A percentile compares a stretch with the other conserved stretches of the same genome.
Evolutionary conservation across 192 early-diverging fungal species (phyloP).

Genomic region (Thamnidium elegans): DNA sequence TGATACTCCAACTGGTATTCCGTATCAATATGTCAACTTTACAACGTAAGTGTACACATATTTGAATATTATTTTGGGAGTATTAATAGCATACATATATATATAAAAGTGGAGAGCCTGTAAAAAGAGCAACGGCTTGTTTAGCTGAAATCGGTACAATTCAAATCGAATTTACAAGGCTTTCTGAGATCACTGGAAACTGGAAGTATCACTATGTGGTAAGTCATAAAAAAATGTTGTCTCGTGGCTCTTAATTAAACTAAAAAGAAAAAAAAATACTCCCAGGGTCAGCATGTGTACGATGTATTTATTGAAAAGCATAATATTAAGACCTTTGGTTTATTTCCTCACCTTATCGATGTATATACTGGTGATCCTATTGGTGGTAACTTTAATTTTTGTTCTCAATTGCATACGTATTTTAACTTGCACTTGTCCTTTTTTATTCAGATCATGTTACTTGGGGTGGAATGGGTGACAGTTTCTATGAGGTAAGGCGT

Average conservation of each 20-base stretch:
- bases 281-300: conserved; percentile 55
- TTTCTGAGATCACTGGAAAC: conserved; percentile 76
- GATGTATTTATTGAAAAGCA: conserved; percentile 44
- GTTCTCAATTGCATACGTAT: background rate
- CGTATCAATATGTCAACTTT: conserved; percentile 61
- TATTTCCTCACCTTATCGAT: conserved; percentile 60
- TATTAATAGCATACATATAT: too few relatives aligned
- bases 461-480: conserved; percentile 52
- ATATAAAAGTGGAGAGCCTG: conserved; percentile 28
- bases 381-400: conserved; percentile 20
- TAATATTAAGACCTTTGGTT: conserved; percentile 45
- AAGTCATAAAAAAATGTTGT: background rate
- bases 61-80: too few relatives aligned
- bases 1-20: conserved; percentile 69
- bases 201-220: conserved; percentile 61
- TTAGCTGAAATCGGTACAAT: conserved; percentile 75
- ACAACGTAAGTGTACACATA: conserved; percentile 38
- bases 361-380: conserved; percentile 21
- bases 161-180: conserved; percentile 80
- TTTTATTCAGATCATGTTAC: conserved; percentile 32
- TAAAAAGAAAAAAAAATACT: background rate
- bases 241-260: too few relatives aligned
- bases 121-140: conserved; percentile 28
- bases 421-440: background rate
- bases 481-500: conserved; percentile 60